Conservation (phyloP, 768 basidiomycete species). For the Tephrocybe rancida region DNA sequence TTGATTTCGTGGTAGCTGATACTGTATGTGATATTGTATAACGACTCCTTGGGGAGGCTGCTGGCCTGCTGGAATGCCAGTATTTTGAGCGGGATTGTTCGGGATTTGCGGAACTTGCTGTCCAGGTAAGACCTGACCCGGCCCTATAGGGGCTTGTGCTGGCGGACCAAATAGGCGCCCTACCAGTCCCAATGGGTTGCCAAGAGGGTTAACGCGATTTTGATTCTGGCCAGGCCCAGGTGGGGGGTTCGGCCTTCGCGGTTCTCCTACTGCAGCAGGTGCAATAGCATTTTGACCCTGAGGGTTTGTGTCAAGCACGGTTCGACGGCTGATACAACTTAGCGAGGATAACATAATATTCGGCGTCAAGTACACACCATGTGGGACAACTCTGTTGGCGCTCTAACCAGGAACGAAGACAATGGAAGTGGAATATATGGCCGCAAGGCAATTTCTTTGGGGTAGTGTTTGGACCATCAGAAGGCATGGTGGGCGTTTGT, state of each 20-base stretch:
- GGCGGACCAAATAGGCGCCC: conserved; percentile 61
- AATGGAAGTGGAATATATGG: conserved; percentile 98
- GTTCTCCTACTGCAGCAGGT: conserved; percentile 25
- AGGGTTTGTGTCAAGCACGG: conserved; percentile 62
- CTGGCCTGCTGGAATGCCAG: conserved; percentile 34
- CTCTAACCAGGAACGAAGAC: conserved; percentile 96
- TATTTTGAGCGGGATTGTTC: conserved; percentile 27
- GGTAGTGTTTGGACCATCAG: conserved; percentile 87
- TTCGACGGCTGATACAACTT: conserved; percentile 61
- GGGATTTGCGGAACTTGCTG: conserved; percentile 28
- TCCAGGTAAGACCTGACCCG: conserved; percentile 32
- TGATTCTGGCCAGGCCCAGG: conserved; percentile 31
- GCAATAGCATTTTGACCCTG: conserved; percentile 34
- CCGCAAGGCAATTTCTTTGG: conserved; percentile 97
- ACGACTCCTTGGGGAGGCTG: conserved; percentile 48
- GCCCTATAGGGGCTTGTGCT: conserved; percentile 40
- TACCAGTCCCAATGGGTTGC: conserved; percentile 54
- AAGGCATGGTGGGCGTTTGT: conserved; percentile 28
- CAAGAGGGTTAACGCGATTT: conserved; percentile 42
- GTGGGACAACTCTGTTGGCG: conserved; percentile 99
- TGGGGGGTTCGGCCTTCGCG: conserved; percentile 30
- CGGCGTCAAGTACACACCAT: conserved; percentile 61
- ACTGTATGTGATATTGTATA: conserved; percentile 67
- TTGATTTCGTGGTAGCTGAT: conserved; percentile 44
- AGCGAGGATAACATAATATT: conserved; percentile 11